These are phyloP conservation scores for Quercus tomentella DNA, from an alignment of 331 rosid species.

Conservation along the genomic window DNA sequence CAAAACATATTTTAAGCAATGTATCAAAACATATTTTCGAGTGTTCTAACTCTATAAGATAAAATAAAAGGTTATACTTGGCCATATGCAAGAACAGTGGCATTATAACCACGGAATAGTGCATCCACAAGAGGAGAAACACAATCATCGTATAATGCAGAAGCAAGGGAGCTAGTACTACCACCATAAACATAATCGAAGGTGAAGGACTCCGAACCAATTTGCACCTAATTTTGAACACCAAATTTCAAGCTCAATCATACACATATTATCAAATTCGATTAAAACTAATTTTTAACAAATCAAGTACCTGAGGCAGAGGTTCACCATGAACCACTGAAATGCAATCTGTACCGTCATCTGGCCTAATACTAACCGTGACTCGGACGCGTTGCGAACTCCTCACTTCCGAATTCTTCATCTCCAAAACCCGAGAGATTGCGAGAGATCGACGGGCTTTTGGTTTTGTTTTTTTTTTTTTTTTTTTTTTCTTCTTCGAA, in stretches of 20 bases:
- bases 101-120: constrained; percentile 74
- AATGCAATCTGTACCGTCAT: too few relatives aligned
- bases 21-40: not conserved
- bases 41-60: not conserved
- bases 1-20: too few relatives aligned
- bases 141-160: constrained; percentile 53
- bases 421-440: constrained; percentile 5
- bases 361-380: constrained; percentile 59
- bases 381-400: constrained; percentile 60
- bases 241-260: too few relatives aligned
- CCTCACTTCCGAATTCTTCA: constrained; percentile 53
- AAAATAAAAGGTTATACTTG: constrained; percentile 41
- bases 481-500: too few relatives aligned
- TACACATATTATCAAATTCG: too few relatives aligned
- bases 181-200: constrained; percentile 66
- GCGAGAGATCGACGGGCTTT: too few relatives aligned
- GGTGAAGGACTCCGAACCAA: constrained; percentile 35
- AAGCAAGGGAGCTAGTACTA: constrained; percentile 32
- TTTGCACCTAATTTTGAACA: constrained; percentile 45
- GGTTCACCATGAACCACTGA: too few relatives aligned
- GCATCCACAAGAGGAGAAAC: constrained; percentile 76
- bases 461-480: too few relatives aligned
- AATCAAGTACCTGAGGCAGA: too few relatives aligned
- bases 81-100: constrained; percentile 89
- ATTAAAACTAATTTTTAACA: too few relatives aligned